A percentile compares a stretch with the other conserved stretches of the same genome.
Conservation (phyloP, 805 yeast species). For the Yarrowia yakushimensis region DNA sequence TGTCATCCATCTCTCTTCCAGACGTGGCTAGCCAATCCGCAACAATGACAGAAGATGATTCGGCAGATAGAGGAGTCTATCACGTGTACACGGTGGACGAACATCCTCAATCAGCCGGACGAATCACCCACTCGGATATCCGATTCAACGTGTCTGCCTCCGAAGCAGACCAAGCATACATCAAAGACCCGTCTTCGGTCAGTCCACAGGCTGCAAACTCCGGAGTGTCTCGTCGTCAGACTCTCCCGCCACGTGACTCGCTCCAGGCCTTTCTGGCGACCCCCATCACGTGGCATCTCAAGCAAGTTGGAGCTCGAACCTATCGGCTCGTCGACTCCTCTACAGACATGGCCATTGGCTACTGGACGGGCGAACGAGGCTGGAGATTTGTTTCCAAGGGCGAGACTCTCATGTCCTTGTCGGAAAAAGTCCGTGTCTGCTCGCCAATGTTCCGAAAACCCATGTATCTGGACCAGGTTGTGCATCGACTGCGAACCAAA, state of each 20-base stretch:
- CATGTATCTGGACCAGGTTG: slow-evolving; percentile 19
- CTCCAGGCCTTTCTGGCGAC: background rate
- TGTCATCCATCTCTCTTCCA: background rate
- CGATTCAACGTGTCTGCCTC: slow-evolving; percentile 2
- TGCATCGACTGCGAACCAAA: slow-evolving; percentile 14
- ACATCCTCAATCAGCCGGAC: background rate
- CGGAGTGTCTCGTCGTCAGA: background rate
- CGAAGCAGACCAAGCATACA: slow-evolving; percentile 11
- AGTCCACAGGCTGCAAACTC: background rate
- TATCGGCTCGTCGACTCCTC: slow-evolving; percentile 29
- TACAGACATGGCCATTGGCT: slow-evolving; percentile 28
- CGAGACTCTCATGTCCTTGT: slow-evolving; percentile 19
- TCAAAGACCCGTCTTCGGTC: background rate
- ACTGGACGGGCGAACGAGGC: slow-evolving; percentile 28
- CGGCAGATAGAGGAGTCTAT: background rate
- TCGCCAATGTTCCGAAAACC: slow-evolving; percentile 20
- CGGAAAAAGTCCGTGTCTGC: slow-evolving; percentile 3
- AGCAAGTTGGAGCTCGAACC: slow-evolving; percentile 5
- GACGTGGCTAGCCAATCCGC: background rate
- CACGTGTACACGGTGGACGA: slow-evolving; percentile 19
- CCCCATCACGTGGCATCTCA: slow-evolving; percentile 31
- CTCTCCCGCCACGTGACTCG: slow-evolving; percentile 10
- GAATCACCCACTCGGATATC: background rate
- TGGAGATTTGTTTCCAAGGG: slow-evolving; percentile 24
- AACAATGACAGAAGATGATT: background rate